These are phyloP conservation scores for Corylus heterophylla DNA, from an alignment of 306 rosid genomes.

Conservation along the genomic window DNA sequence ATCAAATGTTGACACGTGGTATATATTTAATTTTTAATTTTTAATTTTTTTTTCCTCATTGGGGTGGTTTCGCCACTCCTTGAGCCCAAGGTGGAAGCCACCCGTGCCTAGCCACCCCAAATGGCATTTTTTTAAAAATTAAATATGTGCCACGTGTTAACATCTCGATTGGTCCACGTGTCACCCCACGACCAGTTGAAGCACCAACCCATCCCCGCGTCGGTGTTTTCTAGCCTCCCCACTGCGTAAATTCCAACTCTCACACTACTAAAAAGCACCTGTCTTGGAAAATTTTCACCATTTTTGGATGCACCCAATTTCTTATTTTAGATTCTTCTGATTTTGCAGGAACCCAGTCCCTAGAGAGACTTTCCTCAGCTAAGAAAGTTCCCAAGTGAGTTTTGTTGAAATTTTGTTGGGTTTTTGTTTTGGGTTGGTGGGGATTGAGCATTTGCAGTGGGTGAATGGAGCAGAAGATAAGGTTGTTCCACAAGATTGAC, in stretches of 20 bases:
- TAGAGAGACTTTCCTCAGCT: conserved; percentile 41
- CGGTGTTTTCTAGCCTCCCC: conserved; percentile 62
- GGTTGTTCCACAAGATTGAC: too few species aligned
- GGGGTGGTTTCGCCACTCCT: too few species aligned
- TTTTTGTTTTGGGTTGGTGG: conserved; percentile 8
- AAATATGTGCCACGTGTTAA: too few species aligned
- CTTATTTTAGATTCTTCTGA: conserved; percentile 43
- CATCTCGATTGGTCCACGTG: too few species aligned
- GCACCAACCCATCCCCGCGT: conserved; percentile 42
- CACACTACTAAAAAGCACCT: background rate
- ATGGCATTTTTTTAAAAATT: too few species aligned
- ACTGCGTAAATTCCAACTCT: conserved; percentile 52
- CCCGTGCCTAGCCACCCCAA: too few species aligned
- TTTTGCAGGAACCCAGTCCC: conserved; percentile 52
- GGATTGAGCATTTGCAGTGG: conserved; percentile 13
- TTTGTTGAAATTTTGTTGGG: background rate
- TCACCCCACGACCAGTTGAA: conserved; percentile 25
- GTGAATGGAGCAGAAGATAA: conserved; percentile 35
- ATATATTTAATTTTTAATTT: too few species aligned
- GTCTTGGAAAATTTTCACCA: background rate
- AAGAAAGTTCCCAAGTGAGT: conserved; percentile 63
- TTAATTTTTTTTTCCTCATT: too few species aligned
- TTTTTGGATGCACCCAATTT: conserved; percentile 23
- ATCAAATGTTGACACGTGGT: too few species aligned
- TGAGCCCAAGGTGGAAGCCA: too few species aligned